Evolutionary conservation across 768 basidiomycete species (phyloP).

Genomic region (Daedaleopsis sinensis): DNA sequence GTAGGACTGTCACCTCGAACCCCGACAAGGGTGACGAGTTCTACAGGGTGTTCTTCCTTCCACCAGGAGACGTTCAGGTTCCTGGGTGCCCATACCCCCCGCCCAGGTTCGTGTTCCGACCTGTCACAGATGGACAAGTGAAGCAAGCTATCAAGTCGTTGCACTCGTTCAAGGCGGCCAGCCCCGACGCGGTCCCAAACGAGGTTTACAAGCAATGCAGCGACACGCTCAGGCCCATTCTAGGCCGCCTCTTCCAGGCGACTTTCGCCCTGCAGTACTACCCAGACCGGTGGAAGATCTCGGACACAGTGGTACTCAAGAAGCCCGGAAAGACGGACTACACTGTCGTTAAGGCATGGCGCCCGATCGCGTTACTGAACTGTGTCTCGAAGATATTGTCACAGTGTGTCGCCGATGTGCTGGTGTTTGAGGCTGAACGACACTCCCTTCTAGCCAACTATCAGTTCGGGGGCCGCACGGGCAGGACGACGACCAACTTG

Average conservation of each 20-base stretch:
- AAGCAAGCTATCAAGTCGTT: too few species aligned
- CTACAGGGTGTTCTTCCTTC: constrained; percentile 33
- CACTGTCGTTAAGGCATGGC: constrained; percentile 31
- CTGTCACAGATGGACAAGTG: constrained; percentile 33
- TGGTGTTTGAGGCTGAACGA: not conserved
- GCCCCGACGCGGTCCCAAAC: too few species aligned
- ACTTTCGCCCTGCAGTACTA: constrained; percentile 27
- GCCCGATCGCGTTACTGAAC: constrained; percentile 37
- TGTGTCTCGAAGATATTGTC: constrained; percentile 22
- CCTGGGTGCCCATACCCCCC: not conserved
- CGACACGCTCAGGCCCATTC: constrained; percentile 26
- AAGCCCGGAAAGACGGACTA: constrained; percentile 37
- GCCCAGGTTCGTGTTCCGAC: not conserved
- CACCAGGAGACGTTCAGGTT: too few species aligned
- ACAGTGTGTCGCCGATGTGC: not conserved
- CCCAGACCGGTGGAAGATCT: constrained; percentile 31
- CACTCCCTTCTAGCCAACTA: too few species aligned
- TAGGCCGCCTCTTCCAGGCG: constrained; percentile 33
- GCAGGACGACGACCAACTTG: too few species aligned
- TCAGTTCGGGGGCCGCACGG: too few species aligned
- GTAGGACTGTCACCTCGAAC: not conserved
- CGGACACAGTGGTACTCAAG: too few species aligned
- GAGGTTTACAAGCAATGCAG: constrained; percentile 30
- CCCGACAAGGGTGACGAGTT: constrained; percentile 20
- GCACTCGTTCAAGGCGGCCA: too few species aligned